Evolutionary conservation across 164 flowering plant species (phyloP).

Genomic region (Hamamelis virginiana): DNA sequence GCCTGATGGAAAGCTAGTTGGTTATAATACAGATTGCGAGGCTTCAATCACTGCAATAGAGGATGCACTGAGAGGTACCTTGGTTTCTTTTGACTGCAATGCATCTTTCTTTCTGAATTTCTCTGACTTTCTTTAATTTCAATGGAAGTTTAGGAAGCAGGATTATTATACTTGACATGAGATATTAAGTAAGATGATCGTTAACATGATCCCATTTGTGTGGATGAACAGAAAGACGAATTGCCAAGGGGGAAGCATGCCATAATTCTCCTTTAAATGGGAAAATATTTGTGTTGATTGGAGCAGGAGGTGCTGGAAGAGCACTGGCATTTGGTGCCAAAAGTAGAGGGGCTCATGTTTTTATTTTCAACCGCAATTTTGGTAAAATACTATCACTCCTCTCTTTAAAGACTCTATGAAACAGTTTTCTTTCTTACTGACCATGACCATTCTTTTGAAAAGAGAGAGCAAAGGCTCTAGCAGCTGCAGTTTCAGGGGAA

Average conservation of each 20-base stretch:
- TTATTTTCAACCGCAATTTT: conserved; percentile 36
- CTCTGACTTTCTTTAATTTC: too few relatives aligned
- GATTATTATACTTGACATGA: not conserved
- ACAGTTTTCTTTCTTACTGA: conserved; percentile 3
- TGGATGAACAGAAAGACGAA: conserved; percentile 13
- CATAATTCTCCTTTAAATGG: conserved; percentile 33
- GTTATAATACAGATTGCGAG: conserved; percentile 41
- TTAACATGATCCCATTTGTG: not conserved
- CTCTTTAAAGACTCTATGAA: not conserved
- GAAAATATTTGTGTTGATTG: conserved; percentile 36
- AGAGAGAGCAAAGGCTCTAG: conserved; percentile 56
- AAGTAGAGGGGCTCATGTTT: conserved; percentile 37
- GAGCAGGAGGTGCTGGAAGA: conserved; percentile 45
- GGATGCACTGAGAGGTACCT: conserved; percentile 32
- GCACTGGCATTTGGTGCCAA: conserved; percentile 49
- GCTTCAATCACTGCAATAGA: conserved; percentile 36
- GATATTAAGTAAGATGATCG: not conserved
- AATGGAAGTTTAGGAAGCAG: not conserved
- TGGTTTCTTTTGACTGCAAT: too few relatives aligned
- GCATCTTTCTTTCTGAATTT: too few relatives aligned
- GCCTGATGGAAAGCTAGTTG: conserved; percentile 36
- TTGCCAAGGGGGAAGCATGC: conserved; percentile 11
- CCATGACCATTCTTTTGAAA: not conserved
- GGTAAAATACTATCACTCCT: conserved; percentile 17
- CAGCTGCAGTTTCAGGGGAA: conserved; percentile 45